Evolutionary conservation across 75 land plant species (phyloP).

Genomic region (Selaginella tamariscina): DNA sequence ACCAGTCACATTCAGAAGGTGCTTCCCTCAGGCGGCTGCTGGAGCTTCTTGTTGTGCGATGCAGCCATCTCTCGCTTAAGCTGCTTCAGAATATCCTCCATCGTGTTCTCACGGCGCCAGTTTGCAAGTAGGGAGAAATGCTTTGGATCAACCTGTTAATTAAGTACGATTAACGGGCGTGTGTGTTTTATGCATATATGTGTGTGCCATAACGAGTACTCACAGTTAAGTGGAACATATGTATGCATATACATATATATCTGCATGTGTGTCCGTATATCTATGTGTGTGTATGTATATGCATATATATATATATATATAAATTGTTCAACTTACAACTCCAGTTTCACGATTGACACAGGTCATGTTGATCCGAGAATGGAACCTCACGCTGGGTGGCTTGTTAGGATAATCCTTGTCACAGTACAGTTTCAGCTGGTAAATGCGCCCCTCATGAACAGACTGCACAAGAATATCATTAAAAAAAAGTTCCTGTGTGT

Average conservation of each 20-base stretch:
- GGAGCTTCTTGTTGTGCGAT: slow-evolving; percentile 52
- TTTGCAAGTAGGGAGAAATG: slow-evolving; percentile 48
- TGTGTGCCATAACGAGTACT: too few relatives aligned
- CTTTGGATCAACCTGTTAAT: slow-evolving; percentile 51
- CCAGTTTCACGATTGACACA: slow-evolving; percentile 73
- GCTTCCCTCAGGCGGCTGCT: slow-evolving; percentile 68
- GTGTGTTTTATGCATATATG: too few relatives aligned
- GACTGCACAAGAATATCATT: slow-evolving; percentile 31
- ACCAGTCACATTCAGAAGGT: too few relatives aligned
- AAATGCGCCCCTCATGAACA: slow-evolving; percentile 79
- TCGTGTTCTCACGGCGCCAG: slow-evolving; percentile 67
- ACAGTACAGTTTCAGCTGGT: slow-evolving; percentile 67
- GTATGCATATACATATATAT: too few relatives aligned
- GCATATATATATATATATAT: too few relatives aligned
- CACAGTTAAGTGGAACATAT: too few relatives aligned
- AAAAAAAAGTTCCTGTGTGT: slow-evolving; percentile 6
- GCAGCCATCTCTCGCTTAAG: slow-evolving; percentile 61
- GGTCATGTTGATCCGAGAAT: slow-evolving; percentile 65
- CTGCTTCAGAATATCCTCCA: slow-evolving; percentile 62
- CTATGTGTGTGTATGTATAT: too few relatives aligned
- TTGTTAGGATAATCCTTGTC: slow-evolving; percentile 73
- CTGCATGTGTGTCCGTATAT: too few relatives aligned
- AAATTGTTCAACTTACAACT: too few relatives aligned
- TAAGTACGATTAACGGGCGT: too few relatives aligned
- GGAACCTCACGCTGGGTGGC: slow-evolving; percentile 61